These are phyloP conservation scores for Neonectria ditissima DNA, from an alignment of 2,329 filamentous ascomycete species.

Conservation along the genomic window DNA sequence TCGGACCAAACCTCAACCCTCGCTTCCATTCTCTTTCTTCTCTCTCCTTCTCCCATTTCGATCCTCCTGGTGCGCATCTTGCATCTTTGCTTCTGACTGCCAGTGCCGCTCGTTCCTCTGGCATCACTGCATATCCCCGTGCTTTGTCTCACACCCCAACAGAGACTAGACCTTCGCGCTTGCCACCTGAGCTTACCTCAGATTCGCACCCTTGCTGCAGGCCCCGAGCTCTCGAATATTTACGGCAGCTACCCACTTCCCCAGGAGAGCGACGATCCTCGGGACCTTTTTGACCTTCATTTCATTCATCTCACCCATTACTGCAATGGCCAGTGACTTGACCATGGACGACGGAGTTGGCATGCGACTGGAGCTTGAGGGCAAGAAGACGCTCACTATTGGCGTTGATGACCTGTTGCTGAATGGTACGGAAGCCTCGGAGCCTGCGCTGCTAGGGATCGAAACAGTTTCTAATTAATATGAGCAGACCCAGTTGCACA, in stretches of 20 bases:
- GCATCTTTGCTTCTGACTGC: slow-evolving; percentile 2
- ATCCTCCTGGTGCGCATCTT: not conserved
- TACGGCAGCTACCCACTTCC: not conserved
- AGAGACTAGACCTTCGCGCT: not conserved
- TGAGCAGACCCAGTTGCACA: slow-evolving; percentile 38
- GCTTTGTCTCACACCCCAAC: not conserved
- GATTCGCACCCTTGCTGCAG: not conserved
- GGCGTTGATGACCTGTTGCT: slow-evolving; percentile 48
- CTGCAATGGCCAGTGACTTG: slow-evolving; percentile 26
- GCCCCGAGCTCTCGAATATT: not conserved
- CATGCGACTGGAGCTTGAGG: slow-evolving; percentile 47
- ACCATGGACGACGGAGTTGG: slow-evolving; percentile 42
- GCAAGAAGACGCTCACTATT: slow-evolving; percentile 49
- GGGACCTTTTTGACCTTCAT: not conserved
- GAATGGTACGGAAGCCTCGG: slow-evolving; percentile 48
- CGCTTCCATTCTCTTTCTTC: not conserved
- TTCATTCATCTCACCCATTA: slow-evolving; percentile 1
- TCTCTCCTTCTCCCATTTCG: not conserved
- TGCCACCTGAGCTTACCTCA: slow-evolving; percentile 5
- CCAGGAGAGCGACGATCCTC: not conserved
- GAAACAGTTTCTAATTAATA: slow-evolving; percentile 26
- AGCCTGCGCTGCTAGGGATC: slow-evolving; percentile 8
- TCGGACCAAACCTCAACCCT: not conserved
- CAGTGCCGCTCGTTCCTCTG: slow-evolving; percentile 4
- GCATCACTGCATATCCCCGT: not conserved